Evolutionary conservation across 257 asterid species (phyloP).

Genomic region (Salvia miltiorrhiza): DNA sequence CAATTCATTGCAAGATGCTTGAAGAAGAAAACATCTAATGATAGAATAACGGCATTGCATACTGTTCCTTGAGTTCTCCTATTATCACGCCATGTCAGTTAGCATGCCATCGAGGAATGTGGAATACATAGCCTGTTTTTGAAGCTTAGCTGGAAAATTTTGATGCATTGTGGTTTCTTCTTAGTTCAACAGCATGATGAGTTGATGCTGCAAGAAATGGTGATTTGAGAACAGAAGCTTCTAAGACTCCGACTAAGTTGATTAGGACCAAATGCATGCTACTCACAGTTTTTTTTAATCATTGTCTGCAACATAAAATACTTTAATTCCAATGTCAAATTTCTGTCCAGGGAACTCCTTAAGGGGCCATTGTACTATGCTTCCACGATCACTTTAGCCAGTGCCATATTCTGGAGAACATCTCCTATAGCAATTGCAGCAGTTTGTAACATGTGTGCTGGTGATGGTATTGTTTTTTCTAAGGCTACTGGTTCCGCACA

Average conservation of each 20-base stretch:
- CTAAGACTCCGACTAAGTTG: background rate
- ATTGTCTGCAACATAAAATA: constrained; percentile 3
- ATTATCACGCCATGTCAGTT: background rate
- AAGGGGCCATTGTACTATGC: constrained; percentile 95
- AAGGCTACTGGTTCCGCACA: background rate
- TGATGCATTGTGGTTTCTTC: constrained; percentile 4
- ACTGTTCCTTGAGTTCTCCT: background rate
- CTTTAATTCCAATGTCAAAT: constrained; percentile 5
- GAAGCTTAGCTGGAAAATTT: background rate
- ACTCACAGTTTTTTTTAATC: background rate
- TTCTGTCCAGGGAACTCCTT: constrained; percentile 73
- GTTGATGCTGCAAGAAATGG: background rate
- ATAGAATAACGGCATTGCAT: background rate
- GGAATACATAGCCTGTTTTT: background rate
- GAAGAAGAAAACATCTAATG: background rate
- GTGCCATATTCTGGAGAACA: constrained; percentile 83
- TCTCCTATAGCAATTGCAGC: constrained; percentile 87
- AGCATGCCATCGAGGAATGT: background rate
- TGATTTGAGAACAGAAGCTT: background rate
- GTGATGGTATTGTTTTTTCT: constrained; percentile 63
- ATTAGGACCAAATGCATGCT: background rate
- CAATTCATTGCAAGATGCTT: constrained; percentile 8
- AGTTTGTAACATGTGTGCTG: constrained; percentile 89
- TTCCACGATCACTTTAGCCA: constrained; percentile 63
- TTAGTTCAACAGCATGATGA: background rate